Percentiles rank a stretch among this genome's conserved stretches.
These are phyloP conservation scores for Tripterygium wilfordii DNA, from an alignment of 177 flowering plant species.

Conservation along the genomic window DNA sequence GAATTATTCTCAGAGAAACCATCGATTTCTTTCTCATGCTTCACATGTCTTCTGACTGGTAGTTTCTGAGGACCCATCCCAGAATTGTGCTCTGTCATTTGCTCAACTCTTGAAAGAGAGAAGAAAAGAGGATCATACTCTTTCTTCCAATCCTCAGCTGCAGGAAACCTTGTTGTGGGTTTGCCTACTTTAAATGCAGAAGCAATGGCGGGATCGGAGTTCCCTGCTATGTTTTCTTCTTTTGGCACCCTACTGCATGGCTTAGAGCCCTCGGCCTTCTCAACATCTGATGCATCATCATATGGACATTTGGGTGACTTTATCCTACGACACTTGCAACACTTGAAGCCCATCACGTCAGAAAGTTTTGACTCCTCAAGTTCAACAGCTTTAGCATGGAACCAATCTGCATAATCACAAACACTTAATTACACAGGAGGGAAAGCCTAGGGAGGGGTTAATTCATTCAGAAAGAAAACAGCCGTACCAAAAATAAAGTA, in stretches of 20 bases:
- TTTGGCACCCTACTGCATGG: conserved; percentile 18
- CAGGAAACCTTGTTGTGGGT: neutral
- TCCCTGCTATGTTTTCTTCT: conserved; percentile 18
- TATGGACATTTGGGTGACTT: conserved; percentile 67
- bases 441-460: no score
- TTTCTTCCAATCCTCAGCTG: conserved; percentile 1
- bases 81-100: conserved; percentile 25
- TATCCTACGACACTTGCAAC: conserved; percentile 83
- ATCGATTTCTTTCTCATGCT: conserved; percentile 36
- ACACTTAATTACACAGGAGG: neutral
- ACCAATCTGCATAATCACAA: conserved; percentile 70
- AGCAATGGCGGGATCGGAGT: conserved; percentile 15
- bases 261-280: conserved; percentile 22
- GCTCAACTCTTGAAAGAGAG: conserved; percentile 52
- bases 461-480: neutral
- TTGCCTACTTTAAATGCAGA: no score
- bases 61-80: conserved; percentile 53
- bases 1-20: conserved; percentile 11
- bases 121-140: conserved; percentile 54
- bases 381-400: conserved; percentile 85
- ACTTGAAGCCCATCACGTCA: conserved; percentile 73
- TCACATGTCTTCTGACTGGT: conserved; percentile 67
- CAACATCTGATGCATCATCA: conserved; percentile 14
- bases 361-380: conserved; percentile 65
- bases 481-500: neutral